These are phyloP conservation scores for Saturnispora dispora DNA, from an alignment of 805 yeast genomes.

Conservation along the genomic window DNA sequence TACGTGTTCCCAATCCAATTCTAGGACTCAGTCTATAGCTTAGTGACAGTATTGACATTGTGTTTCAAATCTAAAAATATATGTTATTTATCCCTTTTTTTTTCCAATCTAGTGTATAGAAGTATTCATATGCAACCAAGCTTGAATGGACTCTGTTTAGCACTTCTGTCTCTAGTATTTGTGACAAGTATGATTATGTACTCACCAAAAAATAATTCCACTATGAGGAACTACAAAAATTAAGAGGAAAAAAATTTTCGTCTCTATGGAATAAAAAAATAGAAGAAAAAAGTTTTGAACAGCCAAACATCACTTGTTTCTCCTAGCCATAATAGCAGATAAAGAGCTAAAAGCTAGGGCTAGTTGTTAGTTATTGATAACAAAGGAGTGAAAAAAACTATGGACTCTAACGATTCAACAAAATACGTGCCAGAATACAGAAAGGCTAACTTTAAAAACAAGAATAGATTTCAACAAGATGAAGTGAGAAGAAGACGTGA, in stretches of 20 bases:
- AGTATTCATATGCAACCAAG: neutral
- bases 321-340: neutral
- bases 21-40: neutral
- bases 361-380: neutral
- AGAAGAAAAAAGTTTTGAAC: neutral
- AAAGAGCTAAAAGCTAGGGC: neutral
- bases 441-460: constrained; percentile 91
- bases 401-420: constrained; percentile 66
- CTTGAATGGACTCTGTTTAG: neutral
- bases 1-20: neutral
- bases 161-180: neutral
- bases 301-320: neutral
- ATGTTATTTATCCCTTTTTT: neutral
- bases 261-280: neutral
- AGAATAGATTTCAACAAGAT: constrained; percentile 87
- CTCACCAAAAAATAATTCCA: neutral
- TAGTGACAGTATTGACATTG: neutral
- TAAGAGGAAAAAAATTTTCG: neutral
- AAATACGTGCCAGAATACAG: constrained; percentile 96
- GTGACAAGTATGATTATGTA: neutral
- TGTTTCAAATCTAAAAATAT: no score
- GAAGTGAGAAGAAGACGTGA: constrained; percentile 97
- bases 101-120: neutral
- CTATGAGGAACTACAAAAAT: neutral
- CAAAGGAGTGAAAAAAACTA: constrained; percentile 18